These are phyloP conservation scores for Tolypocladium pustulatum DNA, from an alignment of 2,329 filamentous ascomycete genomes.

Conservation along the genomic window DNA sequence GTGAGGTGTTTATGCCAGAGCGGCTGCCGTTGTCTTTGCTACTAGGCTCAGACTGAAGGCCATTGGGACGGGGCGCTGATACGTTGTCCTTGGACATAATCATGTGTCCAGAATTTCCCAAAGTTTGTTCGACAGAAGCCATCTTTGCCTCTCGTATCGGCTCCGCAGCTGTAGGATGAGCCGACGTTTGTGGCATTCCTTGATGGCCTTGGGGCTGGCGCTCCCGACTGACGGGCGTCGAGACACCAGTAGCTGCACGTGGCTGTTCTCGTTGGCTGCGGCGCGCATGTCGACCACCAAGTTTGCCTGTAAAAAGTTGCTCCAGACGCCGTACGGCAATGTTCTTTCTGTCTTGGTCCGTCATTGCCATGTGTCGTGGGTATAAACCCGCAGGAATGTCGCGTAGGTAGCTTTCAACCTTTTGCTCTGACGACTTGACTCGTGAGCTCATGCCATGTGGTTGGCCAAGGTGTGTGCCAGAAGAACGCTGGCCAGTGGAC, in stretches of 20 bases:
- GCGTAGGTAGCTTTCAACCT: slow-evolving; percentile 58
- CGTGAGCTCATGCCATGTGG: slow-evolving; percentile 22
- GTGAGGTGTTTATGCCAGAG: slow-evolving; percentile 27
- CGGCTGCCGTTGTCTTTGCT: slow-evolving; percentile 19
- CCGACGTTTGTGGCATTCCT: slow-evolving; percentile 24
- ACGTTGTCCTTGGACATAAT: slow-evolving; percentile 29
- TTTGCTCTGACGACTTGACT: slow-evolving; percentile 39
- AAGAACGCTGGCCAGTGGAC: slow-evolving; percentile 39
- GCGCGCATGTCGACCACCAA: slow-evolving; percentile 27
- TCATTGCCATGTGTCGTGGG: slow-evolving; percentile 50
- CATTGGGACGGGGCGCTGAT: slow-evolving; percentile 37
- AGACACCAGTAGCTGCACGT: slow-evolving; percentile 3
- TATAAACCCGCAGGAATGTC: slow-evolving; percentile 63
- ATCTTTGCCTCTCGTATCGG: slow-evolving; percentile 39
- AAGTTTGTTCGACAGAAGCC: slow-evolving; percentile 19
- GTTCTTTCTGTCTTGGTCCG: slow-evolving; percentile 66
- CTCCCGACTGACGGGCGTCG: slow-evolving; percentile 15
- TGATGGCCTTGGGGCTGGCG: slow-evolving; percentile 12
- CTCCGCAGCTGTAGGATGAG: slow-evolving; percentile 15
- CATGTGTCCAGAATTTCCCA: slow-evolving; percentile 24
- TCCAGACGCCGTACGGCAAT: slow-evolving; percentile 67
- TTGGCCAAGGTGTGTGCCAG: slow-evolving; percentile 26
- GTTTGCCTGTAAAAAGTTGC: slow-evolving; percentile 70
- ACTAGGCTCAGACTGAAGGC: slow-evolving; percentile 32
- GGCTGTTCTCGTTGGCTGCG: slow-evolving; percentile 12